These are phyloP conservation scores for Hypoxylon rickii DNA, from an alignment of 495 filamentous ascomycete genomes.

Conservation along the genomic window DNA sequence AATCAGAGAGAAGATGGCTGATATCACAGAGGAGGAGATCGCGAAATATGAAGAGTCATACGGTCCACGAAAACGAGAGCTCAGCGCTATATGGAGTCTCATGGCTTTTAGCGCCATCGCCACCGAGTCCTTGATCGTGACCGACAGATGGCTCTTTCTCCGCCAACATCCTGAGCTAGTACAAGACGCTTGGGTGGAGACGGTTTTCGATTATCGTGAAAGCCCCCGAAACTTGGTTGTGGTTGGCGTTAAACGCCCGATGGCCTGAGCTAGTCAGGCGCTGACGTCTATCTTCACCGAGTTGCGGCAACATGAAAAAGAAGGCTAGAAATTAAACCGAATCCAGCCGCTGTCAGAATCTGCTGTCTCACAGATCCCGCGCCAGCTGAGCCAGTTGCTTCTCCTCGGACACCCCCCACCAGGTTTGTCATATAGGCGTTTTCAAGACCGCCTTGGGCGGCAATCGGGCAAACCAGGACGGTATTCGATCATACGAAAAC, in stretches of 20 bases:
- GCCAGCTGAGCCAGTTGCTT: conserved; percentile 26
- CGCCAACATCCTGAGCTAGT: conserved; percentile 71
- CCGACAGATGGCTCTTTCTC: conserved; percentile 90
- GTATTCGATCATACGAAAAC: conserved; percentile 27
- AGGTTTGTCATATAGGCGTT: conserved; percentile 13
- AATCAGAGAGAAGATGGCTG: conserved; percentile 62
- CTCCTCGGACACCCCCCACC: conserved; percentile 16
- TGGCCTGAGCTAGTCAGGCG: conserved; percentile 9
- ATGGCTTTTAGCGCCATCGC: conserved; percentile 94
- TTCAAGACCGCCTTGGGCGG: conserved; percentile 22
- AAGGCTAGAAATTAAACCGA: conserved; percentile 4
- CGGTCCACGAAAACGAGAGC: conserved; percentile 70
- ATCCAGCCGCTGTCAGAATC: conserved; percentile 18
- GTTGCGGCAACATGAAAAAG: conserved; percentile 19
- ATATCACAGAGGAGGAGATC: conserved; percentile 75
- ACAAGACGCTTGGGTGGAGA: conserved; percentile 83
- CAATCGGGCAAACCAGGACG: conserved; percentile 22
- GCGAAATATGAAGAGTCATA: conserved; percentile 67
- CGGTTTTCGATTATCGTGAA: conserved; percentile 85
- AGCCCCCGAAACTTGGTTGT: conserved; percentile 90
- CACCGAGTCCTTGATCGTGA: conserved; percentile 86
- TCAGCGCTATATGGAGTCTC: conserved; percentile 85
- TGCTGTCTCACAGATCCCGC: conserved; percentile 27
- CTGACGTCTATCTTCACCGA: conserved; percentile 25
- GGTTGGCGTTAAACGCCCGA: conserved; percentile 76